Base-by-base conservation (phyloP, 495 filamentous ascomycete genomes). In the Penicillium simplicissimum region DNA sequence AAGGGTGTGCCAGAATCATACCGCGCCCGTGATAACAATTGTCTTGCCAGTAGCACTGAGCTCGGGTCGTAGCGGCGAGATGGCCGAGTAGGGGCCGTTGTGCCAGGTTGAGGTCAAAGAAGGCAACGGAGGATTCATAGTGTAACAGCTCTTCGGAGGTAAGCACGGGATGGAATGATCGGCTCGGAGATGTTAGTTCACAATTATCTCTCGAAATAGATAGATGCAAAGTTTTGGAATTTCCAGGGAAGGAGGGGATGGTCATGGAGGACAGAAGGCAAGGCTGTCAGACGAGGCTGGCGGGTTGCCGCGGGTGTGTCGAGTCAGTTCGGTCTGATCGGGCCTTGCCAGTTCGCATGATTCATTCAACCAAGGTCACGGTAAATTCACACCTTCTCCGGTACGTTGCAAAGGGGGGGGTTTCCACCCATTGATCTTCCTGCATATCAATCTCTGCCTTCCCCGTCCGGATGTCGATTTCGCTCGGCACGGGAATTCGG, bases 1-100 rank as follows among this genome's bases (percentile, higher is more conserved):
- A 43, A 21, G 40, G 15, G 2, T 10, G 9, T 43, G 40, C 40
- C 19, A 13, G 48, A 11, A 28, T 51, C 53, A 7, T 64, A 71
- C 70, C 13, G 64, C 81, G n/a, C 82, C 82, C 8, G 81, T 79
- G 19, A 85, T 71, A 49, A 83, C 63, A 13, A 84, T 69, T n/a
- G 58, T 73, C 59, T 80, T 82, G 10, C 75, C 75, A 3, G 61
- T 59, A n/a, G 70, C 62, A 31, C 68, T 74, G n/a, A 83, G 66
- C 57, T 80, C 73, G 0, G 76, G 69, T 1, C 71, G 68, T 4
- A 67, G 42, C 1, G 79, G 78, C 11, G 67, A 70, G 57, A 85
- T 81, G 42, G 71, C 65, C 10, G 74, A 49, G 61, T 85, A 85
- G 10, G 76, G 51, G 3, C 70, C 60, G 25, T 65, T 71, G 63